These are phyloP conservation scores for Yamadazyma pseudoaaseri DNA, from an alignment of 1,139 yeast genomes.

Conservation along the genomic window DNA sequence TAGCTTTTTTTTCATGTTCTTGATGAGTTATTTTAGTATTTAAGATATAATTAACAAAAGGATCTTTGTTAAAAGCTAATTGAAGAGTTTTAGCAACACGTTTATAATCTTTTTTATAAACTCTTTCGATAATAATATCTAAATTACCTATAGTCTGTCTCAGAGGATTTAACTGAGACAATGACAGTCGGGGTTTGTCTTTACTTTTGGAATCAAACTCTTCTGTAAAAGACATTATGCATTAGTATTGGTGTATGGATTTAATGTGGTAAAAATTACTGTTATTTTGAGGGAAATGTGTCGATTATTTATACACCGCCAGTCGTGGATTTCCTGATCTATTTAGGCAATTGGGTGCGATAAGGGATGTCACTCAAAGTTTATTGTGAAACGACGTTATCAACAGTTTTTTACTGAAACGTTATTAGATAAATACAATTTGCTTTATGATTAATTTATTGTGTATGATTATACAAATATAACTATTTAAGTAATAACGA, in stretches of 20 bases:
- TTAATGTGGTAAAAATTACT: conserved; percentile 16
- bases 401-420: too few relatives aligned
- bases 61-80: conserved; percentile 40
- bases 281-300: conserved; percentile 1
- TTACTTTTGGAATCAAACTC: conserved; percentile 35
- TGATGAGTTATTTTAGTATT: conserved; percentile 28
- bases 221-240: conserved; percentile 25
- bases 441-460: too few relatives aligned
- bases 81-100: conserved; percentile 40
- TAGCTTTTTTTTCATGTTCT: conserved; percentile 15
- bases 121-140: conserved; percentile 30
- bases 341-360: conserved; percentile 3
- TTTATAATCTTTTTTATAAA: conserved; percentile 32
- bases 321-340: conserved; percentile 3
- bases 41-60: conserved; percentile 39
- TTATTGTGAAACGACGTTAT: too few relatives aligned
- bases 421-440: too few relatives aligned
- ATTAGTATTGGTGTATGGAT: conserved; percentile 19
- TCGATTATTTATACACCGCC: neutral
- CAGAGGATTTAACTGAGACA: conserved; percentile 34
- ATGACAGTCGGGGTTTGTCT: conserved; percentile 44
- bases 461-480: too few relatives aligned
- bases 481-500: too few relatives aligned
- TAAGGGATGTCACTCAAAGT: too few relatives aligned
- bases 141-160: conserved; percentile 20